Evolutionary conservation across 2,329 filamentous ascomycete species (phyloP).

Genomic region (Alternaria viburni): DNA sequence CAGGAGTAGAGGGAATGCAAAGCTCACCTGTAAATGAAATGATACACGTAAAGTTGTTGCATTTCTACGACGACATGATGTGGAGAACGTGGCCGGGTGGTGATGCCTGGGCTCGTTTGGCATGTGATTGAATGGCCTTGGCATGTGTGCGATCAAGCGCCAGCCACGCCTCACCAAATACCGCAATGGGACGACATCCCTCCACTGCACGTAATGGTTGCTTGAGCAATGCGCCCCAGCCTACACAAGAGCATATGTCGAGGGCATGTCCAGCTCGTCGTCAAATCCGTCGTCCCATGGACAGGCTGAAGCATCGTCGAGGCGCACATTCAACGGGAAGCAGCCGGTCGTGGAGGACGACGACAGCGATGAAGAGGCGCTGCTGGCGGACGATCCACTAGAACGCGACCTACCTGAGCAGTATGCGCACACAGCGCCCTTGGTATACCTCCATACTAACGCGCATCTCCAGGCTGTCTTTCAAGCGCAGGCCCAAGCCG

Average conservation of each 20-base stretch:
- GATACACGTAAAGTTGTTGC: not conserved
- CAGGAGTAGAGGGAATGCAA: constrained; percentile 26
- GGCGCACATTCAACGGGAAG: constrained; percentile 46
- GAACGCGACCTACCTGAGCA: constrained; percentile 56
- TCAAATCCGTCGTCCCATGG: constrained; percentile 41
- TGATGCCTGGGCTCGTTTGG: not conserved
- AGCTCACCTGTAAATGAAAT: not conserved
- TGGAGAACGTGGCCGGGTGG: not conserved
- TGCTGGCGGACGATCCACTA: constrained; percentile 65
- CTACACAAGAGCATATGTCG: constrained; percentile 33
- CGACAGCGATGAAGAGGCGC: constrained; percentile 55
- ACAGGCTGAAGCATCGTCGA: constrained; percentile 55
- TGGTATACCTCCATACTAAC: not conserved
- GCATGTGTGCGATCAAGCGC: constrained; percentile 18
- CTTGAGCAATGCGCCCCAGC: constrained; percentile 36
- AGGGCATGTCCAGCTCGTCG: constrained; percentile 50
- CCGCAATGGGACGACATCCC: not conserved
- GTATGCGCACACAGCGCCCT: constrained; percentile 28
- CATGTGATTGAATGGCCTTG: constrained; percentile 2
- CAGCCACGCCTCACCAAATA: constrained; percentile 22
- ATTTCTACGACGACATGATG: not conserved
- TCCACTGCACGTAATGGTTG: constrained; percentile 23
- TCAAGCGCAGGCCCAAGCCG: constrained; percentile 71
- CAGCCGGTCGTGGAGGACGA: constrained; percentile 48
- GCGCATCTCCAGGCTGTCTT: constrained; percentile 60